A percentile compares a stretch with the other conserved stretches of the same genome.
Conservation (phyloP, 2,329 filamentous ascomycete genomes). For the Arthrinium puccinioides region DNA sequence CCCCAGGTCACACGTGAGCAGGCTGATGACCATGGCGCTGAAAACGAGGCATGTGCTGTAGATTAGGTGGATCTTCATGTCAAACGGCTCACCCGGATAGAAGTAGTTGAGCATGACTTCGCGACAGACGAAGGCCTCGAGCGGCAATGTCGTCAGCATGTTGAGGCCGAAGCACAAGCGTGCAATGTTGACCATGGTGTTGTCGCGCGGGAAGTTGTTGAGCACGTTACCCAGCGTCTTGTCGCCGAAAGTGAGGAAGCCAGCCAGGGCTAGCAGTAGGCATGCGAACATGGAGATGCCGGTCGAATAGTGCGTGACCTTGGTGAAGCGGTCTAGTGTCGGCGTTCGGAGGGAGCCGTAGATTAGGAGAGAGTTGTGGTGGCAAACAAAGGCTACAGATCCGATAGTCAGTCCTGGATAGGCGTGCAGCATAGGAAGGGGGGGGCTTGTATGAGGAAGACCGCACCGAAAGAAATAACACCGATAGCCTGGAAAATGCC, state of each 20-base stretch:
- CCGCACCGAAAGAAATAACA: slow-evolving; percentile 89
- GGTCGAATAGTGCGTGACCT: slow-evolving; percentile 91
- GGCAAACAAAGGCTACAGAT: slow-evolving; percentile 54
- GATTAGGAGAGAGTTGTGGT: slow-evolving; percentile 96
- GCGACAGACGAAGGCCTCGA: slow-evolving; percentile 95
- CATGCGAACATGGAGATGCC: slow-evolving; percentile 87
- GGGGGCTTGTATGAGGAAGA: not conserved
- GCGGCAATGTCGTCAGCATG: slow-evolving; percentile 94
- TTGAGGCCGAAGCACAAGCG: slow-evolving; percentile 94
- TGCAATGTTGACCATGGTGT: slow-evolving; percentile 89
- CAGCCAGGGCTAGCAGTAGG: slow-evolving; percentile 76
- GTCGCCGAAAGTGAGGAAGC: slow-evolving; percentile 90
- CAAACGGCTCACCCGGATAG: slow-evolving; percentile 63
- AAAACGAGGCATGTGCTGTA: slow-evolving; percentile 81
- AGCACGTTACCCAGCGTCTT: slow-evolving; percentile 90
- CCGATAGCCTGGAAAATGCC: slow-evolving; percentile 95
- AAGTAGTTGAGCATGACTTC: slow-evolving; percentile 92
- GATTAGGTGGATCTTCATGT: slow-evolving; percentile 76
- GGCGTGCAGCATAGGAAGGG: not conserved
- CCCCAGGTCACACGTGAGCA: slow-evolving; percentile 89
- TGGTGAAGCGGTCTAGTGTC: slow-evolving; percentile 89
- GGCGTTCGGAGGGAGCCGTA: slow-evolving; percentile 92
- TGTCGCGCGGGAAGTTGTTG: slow-evolving; percentile 92
- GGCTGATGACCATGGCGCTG: slow-evolving; percentile 65
- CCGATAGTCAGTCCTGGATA: slow-evolving; percentile 20